phyloP scores from a whole-genome alignment of 2,329 filamentous ascomycete genomes.

The Elsinoe perseae region DNA sequence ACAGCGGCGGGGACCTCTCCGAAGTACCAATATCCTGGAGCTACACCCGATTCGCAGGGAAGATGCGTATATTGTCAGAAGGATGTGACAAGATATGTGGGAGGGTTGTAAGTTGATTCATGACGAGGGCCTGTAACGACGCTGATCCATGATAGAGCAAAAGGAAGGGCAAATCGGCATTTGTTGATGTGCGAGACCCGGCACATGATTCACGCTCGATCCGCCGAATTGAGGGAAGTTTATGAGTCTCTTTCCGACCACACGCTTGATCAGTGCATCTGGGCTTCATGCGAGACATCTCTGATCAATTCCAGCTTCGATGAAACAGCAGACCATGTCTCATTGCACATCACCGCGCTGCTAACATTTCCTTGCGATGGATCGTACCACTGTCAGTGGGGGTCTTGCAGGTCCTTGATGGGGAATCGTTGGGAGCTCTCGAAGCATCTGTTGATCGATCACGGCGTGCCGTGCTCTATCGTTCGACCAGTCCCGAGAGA shows the following conservation, averaged over 20 bases:
- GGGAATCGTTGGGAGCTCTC: neutral
- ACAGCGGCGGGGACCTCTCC: neutral
- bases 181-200: too few relatives aligned
- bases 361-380: too few relatives aligned
- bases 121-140: too few relatives aligned
- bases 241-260: too few relatives aligned
- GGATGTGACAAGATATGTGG: neutral
- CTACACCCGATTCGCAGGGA: neutral
- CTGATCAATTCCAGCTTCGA: neutral
- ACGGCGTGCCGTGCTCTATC: neutral
- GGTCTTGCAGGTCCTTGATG: neutral
- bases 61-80: neutral
- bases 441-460: neutral
- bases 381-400: neutral
- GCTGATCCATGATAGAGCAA: too few relatives aligned
- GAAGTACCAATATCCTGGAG: neutral
- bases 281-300: too few relatives aligned
- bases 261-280: too few relatives aligned
- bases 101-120: too few relatives aligned
- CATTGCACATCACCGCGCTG: neutral
- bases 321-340: neutral
- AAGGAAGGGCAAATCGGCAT: too few relatives aligned
- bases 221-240: too few relatives aligned
- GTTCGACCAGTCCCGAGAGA: neutral
- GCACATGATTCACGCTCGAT: too few relatives aligned